Evolutionary conservation across 352 stramenopile species (phyloP).

Genomic region (Phytophthora agathidicida): DNA sequence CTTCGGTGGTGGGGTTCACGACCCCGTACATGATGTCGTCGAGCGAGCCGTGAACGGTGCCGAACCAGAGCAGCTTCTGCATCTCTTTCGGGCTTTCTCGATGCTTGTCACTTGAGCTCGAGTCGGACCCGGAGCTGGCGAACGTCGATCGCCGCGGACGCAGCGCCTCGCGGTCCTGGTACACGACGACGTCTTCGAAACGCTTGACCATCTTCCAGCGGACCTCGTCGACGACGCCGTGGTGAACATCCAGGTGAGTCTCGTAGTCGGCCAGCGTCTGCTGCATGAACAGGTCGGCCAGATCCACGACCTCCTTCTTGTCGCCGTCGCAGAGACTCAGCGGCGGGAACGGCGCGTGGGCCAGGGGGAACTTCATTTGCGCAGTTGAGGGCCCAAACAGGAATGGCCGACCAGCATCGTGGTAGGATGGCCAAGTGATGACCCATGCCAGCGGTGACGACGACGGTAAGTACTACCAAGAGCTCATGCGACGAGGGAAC

Average conservation of each 20-base stretch:
- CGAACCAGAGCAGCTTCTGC: slow-evolving; percentile 48
- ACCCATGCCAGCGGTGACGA: slow-evolving; percentile 20
- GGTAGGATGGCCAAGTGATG: neutral
- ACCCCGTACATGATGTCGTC: slow-evolving; percentile 52
- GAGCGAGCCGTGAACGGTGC: slow-evolving; percentile 38
- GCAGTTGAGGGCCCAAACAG: slow-evolving; percentile 10
- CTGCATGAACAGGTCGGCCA: slow-evolving; percentile 42
- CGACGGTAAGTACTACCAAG: slow-evolving; percentile 10
- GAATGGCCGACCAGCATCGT: slow-evolving; percentile 13
- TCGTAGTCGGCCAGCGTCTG: slow-evolving; percentile 44
- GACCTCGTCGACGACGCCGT: slow-evolving; percentile 32
- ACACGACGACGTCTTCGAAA: slow-evolving; percentile 41
- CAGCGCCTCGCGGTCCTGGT: slow-evolving; percentile 31
- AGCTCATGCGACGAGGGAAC: slow-evolving; percentile 24
- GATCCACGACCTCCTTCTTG: slow-evolving; percentile 21
- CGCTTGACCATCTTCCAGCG: slow-evolving; percentile 47
- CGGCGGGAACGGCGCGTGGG: slow-evolving; percentile 38
- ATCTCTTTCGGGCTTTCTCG: slow-evolving; percentile 26
- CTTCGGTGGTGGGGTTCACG: slow-evolving; percentile 34
- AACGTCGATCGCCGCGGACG: slow-evolving; percentile 7
- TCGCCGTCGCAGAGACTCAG: slow-evolving; percentile 30
- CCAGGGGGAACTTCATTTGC: slow-evolving; percentile 40
- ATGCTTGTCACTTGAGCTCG: slow-evolving; percentile 9
- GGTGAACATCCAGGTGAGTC: slow-evolving; percentile 21
- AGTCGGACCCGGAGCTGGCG: slow-evolving; percentile 1